A percentile compares a stretch with the other conserved stretches of the same genome.
Conservation (phyloP, 2,329 filamentous ascomycete genomes). For the Sporothrix phasma region DNA sequence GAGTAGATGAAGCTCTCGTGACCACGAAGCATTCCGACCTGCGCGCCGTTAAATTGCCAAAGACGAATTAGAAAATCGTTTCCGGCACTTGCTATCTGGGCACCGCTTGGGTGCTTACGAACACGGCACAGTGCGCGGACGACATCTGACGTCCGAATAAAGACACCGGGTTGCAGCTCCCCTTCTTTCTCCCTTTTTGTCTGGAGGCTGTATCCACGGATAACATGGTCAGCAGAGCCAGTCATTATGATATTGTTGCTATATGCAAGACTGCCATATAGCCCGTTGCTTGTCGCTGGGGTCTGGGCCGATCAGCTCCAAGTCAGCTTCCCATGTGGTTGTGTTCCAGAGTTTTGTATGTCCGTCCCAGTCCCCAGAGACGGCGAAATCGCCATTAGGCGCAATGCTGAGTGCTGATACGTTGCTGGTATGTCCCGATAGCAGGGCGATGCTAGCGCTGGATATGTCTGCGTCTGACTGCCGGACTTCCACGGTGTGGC, state of each 20-base stretch:
- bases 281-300: conserved; percentile 33
- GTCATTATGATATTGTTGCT: conserved; percentile 75
- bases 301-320: conserved; percentile 52
- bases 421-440: conserved; percentile 80
- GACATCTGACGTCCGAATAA: conserved; percentile 62
- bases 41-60: conserved; percentile 71
- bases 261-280: conserved; percentile 86
- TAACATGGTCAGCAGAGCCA: conserved; percentile 82
- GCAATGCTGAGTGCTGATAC: conserved; percentile 79
- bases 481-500: conserved; percentile 86
- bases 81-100: conserved; percentile 87
- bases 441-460: conserved; percentile 73
- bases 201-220: conserved; percentile 70
- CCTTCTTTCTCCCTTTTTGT: conserved; percentile 37
- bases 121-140: conserved; percentile 81
- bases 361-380: conserved; percentile 91
- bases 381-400: conserved; percentile 59
- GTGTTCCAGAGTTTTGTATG: conserved; percentile 79
- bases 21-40: conserved; percentile 68
- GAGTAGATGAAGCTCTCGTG: conserved; percentile 96
- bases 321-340: conserved; percentile 72
- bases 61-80: conserved; percentile 85
- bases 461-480: conserved; percentile 55
- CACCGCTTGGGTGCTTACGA: conserved; percentile 65
- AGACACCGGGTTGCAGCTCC: conserved; percentile 41